Evolutionary conservation across 2,329 filamentous ascomycete species (phyloP), one percentile per base, ranked within the genome.

Genomic region (Aspergillus latus): DNA sequence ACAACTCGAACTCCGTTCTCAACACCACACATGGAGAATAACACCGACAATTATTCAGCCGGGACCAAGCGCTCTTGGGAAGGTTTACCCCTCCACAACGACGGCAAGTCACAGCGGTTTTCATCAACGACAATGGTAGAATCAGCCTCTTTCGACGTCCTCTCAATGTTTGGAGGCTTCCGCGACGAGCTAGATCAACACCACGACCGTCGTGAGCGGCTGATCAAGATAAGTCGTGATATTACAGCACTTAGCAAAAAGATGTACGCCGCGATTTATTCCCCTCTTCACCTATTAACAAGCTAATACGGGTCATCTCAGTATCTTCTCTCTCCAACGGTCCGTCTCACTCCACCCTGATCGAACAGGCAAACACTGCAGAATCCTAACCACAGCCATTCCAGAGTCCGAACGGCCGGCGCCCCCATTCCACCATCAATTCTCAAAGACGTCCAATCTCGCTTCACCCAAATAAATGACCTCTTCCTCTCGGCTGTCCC

Each of bases 171-270:
- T 72, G 88, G 90, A 72, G 77, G 73, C 6, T 96, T 97, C 72
- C 88, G 92, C 50, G 82, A 88, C 67, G 92, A 97, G 75, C 81
- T 99, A 29, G 94, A 99, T 69, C 86, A 94, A 75, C 93, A 97
- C 71, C 90, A 99, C 73, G 94, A 97, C 74, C 87, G 94, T 13
- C 84, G 92, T 55, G 92, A 97, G 77, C 85, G 88, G 52, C 86
- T 96, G 64, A 89, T 95, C 69, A 99, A 97, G 78, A 88, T 87
- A 2, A 95, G 90, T 7, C 82, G 93, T 60, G 94, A 99, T 72
- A 89, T 99, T 57, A 99, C 94, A 5, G 92, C 91, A 0, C 80
- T 92, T 52, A 96, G 91, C 75, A 99, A 99, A 81, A 99, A 97
- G 78, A 95, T 97, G 92, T 96, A 75, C 76, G 81, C 63, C 36